Conservation (phyloP, 495 filamentous ascomycete species). For the Neurospora sp. region DNA sequence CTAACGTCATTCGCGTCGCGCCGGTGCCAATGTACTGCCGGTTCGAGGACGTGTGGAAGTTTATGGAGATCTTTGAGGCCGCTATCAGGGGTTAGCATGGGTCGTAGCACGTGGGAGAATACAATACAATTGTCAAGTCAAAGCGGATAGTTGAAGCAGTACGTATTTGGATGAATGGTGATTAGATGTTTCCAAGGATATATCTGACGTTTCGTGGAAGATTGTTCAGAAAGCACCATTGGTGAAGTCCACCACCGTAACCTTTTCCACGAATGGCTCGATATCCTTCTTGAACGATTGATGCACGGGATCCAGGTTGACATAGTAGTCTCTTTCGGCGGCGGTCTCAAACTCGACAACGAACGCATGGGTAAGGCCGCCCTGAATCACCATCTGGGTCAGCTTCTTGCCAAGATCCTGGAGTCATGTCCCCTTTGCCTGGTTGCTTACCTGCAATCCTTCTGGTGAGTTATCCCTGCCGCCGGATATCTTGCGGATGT, state of each 20-base stretch:
- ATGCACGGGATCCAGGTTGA: constrained; percentile 41
- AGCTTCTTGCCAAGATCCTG: neutral
- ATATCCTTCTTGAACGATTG: constrained; percentile 31
- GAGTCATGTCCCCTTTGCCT: neutral
- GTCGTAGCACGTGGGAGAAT: neutral
- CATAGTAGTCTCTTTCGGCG: constrained; percentile 49
- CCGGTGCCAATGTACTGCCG: constrained; percentile 82
- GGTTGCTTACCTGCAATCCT: constrained; percentile 44
- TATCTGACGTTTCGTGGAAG: neutral
- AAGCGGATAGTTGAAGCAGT: neutral
- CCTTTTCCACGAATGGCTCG: constrained; percentile 24
- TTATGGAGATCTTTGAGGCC: constrained; percentile 46
- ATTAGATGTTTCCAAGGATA: neutral
- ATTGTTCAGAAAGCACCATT: constrained; percentile 20
- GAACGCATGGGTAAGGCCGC: constrained; percentile 50
- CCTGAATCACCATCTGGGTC: constrained; percentile 21
- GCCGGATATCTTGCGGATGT: constrained; percentile 48
- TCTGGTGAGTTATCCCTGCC: constrained; percentile 57
- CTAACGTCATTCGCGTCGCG: constrained; percentile 78
- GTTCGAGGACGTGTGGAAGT: constrained; percentile 69
- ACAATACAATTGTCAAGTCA: neutral
- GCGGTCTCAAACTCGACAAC: constrained; percentile 48
- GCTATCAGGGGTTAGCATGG: constrained; percentile 24
- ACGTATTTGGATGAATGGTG: neutral
- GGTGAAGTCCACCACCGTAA: constrained; percentile 35